Conservation (phyloP, 75 land plant species). For the Gnetum montanum region DNA sequence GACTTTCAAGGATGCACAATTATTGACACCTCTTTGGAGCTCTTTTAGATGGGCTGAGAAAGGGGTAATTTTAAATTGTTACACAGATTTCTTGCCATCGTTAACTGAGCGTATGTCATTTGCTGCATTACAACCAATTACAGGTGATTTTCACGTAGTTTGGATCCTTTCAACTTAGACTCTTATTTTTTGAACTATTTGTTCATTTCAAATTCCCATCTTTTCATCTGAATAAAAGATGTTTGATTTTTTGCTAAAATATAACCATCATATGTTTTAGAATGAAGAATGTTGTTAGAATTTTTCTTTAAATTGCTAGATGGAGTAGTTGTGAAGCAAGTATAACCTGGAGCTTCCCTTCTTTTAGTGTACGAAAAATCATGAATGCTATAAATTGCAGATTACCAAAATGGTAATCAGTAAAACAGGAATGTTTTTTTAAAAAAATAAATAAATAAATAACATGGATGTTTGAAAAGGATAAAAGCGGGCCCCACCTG, state of each 20-base stretch:
- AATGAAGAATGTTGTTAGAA: too few species aligned
- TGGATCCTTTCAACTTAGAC: background rate
- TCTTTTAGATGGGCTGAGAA: constrained; percentile 75
- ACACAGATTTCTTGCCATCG: constrained; percentile 33
- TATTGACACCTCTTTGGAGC: constrained; percentile 56
- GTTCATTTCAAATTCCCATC: background rate
- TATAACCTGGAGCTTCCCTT: too few species aligned
- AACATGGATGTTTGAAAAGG: too few species aligned
- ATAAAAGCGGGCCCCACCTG: too few species aligned
- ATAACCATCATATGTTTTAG: too few species aligned
- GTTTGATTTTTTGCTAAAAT: background rate
- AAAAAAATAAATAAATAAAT: too few species aligned
- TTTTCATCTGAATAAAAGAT: background rate
- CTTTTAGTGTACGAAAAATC: too few species aligned
- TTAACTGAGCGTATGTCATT: constrained; percentile 58
- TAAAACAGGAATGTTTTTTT: too few species aligned
- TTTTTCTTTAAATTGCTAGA: too few species aligned
- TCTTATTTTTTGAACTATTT: background rate
- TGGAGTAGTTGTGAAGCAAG: too few species aligned
- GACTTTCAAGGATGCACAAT: constrained; percentile 51
- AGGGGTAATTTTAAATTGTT: constrained; percentile 14
- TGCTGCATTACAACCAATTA: constrained; percentile 61
- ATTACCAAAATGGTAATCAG: too few species aligned
- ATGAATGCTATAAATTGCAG: too few species aligned
- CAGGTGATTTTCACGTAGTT: constrained; percentile 30